phyloP scores from a whole-genome alignment of 2,329 filamentous ascomycete genomes.

The Aspergillus ochraceus region DNA sequence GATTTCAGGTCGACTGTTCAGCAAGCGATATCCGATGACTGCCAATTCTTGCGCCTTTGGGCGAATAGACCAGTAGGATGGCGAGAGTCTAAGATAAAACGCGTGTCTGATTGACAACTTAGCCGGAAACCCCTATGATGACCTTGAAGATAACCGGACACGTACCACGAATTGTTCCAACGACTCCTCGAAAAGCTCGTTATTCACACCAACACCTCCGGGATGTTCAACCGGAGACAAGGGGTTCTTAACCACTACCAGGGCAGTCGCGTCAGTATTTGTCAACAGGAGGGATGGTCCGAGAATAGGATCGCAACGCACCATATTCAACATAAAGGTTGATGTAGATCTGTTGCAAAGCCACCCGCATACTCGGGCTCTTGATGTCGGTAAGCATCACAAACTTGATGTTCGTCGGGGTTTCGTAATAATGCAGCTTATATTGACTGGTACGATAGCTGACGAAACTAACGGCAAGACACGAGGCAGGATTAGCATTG shows the following conservation, averaged over 20 bases:
- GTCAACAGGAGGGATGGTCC: not conserved
- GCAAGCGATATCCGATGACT: not conserved
- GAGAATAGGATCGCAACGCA: slow-evolving; percentile 35
- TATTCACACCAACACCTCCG: slow-evolving; percentile 62
- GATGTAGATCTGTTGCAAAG: slow-evolving; percentile 96
- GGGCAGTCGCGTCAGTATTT: not conserved
- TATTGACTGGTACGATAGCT: slow-evolving; percentile 92
- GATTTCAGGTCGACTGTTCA: not conserved
- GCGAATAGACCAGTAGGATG: not conserved
- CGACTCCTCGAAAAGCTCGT: slow-evolving; percentile 64
- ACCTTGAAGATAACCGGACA: not conserved
- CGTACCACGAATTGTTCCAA: slow-evolving; percentile 53
- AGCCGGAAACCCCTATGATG: not conserved
- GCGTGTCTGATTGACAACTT: not conserved
- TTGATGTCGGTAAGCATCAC: slow-evolving; percentile 93
- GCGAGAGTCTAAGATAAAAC: not conserved
- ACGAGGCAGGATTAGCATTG: slow-evolving; percentile 10
- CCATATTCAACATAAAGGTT: slow-evolving; percentile 97
- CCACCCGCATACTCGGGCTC: slow-evolving; percentile 86
- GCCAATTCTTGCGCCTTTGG: not conserved
- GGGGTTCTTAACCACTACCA: slow-evolving; percentile 63
- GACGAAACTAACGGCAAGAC: slow-evolving; percentile 67
- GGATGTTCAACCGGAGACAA: slow-evolving; percentile 62
- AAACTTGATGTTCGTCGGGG: slow-evolving; percentile 90
- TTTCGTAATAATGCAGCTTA: slow-evolving; percentile 99